These are phyloP conservation scores for Trichosporon ovoides DNA, from an alignment of 1,284 basidiomycete genomes.

Conservation along the genomic window DNA sequence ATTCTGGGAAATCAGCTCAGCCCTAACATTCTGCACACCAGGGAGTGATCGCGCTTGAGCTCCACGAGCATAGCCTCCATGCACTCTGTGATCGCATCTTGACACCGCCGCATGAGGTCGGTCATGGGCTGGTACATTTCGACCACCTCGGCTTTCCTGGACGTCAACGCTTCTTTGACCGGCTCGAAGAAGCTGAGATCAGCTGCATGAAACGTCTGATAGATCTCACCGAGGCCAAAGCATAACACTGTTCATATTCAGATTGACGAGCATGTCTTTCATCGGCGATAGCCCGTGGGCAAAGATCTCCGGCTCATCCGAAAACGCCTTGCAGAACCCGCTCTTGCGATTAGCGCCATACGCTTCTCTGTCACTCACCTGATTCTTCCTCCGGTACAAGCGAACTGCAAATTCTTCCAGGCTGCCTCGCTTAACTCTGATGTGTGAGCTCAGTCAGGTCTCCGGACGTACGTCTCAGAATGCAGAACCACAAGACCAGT, in stretches of 20 bases:
- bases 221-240: slow-evolving; percentile 76
- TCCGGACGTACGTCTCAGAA: slow-evolving; percentile 67
- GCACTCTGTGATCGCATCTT: slow-evolving; percentile 87
- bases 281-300: slow-evolving; percentile 86
- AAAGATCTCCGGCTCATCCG: slow-evolving; percentile 91
- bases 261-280: slow-evolving; percentile 85
- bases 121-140: slow-evolving; percentile 86
- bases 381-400: slow-evolving; percentile 79
- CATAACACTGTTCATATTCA: slow-evolving; percentile 79
- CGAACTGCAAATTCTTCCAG: slow-evolving; percentile 87
- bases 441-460: neutral
- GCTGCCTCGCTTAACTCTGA: slow-evolving; percentile 74
- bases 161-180: slow-evolving; percentile 72
- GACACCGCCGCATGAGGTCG: slow-evolving; percentile 82
- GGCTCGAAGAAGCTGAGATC: slow-evolving; percentile 73
- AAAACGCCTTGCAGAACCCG: slow-evolving; percentile 95
- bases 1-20: slow-evolving; percentile 49
- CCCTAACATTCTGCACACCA: slow-evolving; percentile 52
- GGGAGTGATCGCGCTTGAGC: slow-evolving; percentile 79
- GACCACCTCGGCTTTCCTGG: slow-evolving; percentile 81
- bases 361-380: slow-evolving; percentile 35
- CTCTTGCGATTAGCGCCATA: slow-evolving; percentile 46
- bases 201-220: neutral
- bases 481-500: slow-evolving; percentile 92
- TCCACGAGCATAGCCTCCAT: slow-evolving; percentile 88